These are phyloP conservation scores for Durio zibethinus DNA, from an alignment of 345 rosid species.

Conservation along the genomic window DNA sequence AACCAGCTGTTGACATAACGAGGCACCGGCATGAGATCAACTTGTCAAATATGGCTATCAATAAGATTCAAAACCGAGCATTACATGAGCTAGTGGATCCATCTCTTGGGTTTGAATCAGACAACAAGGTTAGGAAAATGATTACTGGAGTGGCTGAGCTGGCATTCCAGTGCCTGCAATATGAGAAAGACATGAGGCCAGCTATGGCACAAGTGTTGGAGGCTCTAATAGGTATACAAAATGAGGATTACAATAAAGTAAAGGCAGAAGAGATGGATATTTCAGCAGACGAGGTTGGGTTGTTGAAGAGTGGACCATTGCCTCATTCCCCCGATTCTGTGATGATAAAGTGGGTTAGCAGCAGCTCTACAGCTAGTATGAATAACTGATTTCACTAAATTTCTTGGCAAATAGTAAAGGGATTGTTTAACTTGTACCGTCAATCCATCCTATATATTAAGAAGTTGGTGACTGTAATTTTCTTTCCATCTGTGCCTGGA, in stretches of 20 bases:
- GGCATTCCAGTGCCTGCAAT: slow-evolving; percentile 78
- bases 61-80: slow-evolving; percentile 58
- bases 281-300: slow-evolving; percentile 35
- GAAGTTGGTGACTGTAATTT: not conserved
- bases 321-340: slow-evolving; percentile 52
- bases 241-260: slow-evolving; percentile 13
- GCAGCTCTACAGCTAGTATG: slow-evolving; percentile 19
- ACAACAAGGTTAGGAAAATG: slow-evolving; percentile 38
- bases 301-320: slow-evolving; percentile 38
- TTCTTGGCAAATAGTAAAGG: not conserved
- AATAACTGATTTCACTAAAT: slow-evolving; percentile 23
- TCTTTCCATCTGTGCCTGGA: not conserved
- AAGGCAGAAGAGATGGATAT: slow-evolving; percentile 24
- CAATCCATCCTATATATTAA: slow-evolving; percentile 2
- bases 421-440: not conserved
- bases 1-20: slow-evolving; percentile 84
- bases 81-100: slow-evolving; percentile 70
- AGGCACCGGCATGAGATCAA: slow-evolving; percentile 83
- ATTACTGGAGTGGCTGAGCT: slow-evolving; percentile 74
- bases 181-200: slow-evolving; percentile 68
- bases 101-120: slow-evolving; percentile 63
- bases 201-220: slow-evolving; percentile 53
- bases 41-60: slow-evolving; percentile 67
- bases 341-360: slow-evolving; percentile 49
- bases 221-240: slow-evolving; percentile 42